phyloP scores from a whole-genome alignment of 441 rosid genomes.

The Breynia disticha region DNA sequence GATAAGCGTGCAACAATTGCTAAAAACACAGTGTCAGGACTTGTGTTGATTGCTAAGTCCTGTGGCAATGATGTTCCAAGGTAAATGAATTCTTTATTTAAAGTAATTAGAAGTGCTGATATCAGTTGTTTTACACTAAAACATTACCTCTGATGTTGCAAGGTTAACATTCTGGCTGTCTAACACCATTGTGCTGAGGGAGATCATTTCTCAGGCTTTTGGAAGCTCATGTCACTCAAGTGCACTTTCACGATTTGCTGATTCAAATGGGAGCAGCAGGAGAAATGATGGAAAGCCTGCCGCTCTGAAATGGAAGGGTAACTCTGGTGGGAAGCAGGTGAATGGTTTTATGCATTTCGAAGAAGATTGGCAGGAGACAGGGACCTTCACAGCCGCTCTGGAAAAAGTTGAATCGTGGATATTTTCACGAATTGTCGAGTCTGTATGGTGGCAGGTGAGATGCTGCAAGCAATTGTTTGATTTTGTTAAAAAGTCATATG shows the following conservation, averaged over 20 bases:
- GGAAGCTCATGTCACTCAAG: conserved; percentile 35
- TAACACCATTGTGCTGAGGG: conserved; percentile 62
- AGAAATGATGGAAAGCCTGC: conserved; percentile 33
- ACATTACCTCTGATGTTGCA: conserved; percentile 14
- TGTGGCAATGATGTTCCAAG: conserved; percentile 86
- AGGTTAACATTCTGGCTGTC: conserved; percentile 93
- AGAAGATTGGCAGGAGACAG: conserved; percentile 72
- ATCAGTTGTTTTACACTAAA: conserved; percentile 10
- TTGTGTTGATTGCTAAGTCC: conserved; percentile 61
- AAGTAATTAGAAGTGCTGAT: neutral
- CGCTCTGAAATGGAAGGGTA: conserved; percentile 34
- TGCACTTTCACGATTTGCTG: conserved; percentile 26
- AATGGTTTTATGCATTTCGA: conserved; percentile 28
- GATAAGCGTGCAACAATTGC: conserved; percentile 51
- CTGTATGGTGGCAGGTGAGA: conserved; percentile 92
- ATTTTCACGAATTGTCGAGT: conserved; percentile 77
- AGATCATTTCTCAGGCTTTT: conserved; percentile 56
- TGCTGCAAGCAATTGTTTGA: neutral
- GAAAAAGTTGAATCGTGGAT: conserved; percentile 77
- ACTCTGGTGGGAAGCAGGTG: conserved; percentile 20
- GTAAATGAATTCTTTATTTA: conserved; percentile 22
- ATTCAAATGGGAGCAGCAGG: conserved; percentile 33
- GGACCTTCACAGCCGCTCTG: conserved; percentile 49
- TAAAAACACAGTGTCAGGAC: conserved; percentile 60
- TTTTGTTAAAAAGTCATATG: neutral